A percentile compares a stretch with the other conserved stretches of the same genome.
phyloP scores from a whole-genome alignment of 805 yeast genomes.

The Schwanniomyces pseudopolymorphus region DNA sequence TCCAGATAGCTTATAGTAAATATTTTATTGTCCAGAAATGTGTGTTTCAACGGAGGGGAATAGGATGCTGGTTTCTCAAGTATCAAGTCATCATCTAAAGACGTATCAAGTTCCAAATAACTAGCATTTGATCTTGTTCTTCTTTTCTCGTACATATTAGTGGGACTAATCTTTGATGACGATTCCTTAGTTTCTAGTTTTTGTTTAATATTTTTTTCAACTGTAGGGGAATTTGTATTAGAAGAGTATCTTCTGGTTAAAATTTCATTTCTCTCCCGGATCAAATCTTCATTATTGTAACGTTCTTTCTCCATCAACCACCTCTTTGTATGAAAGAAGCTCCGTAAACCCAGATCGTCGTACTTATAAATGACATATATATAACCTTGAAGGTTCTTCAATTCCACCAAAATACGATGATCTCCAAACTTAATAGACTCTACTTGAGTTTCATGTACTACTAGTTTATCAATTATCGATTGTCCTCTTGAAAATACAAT shows the following conservation, averaged over 20 bases:
- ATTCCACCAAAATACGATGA: slow-evolving; percentile 10
- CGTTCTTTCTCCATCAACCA: slow-evolving; percentile 7
- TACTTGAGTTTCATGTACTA: slow-evolving; percentile 10
- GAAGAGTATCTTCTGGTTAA: neutral
- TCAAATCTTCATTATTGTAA: slow-evolving; percentile 7
- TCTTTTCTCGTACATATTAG: slow-evolving; percentile 2
- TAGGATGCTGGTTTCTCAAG: slow-evolving; percentile 40
- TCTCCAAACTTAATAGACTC: slow-evolving; percentile 9
- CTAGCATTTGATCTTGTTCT: slow-evolving; percentile 3
- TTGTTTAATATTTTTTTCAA: neutral
- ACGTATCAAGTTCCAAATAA: neutral
- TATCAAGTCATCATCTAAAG: neutral
- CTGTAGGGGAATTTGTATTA: neutral
- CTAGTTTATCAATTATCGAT: slow-evolving; percentile 7
- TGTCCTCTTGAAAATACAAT: slow-evolving; percentile 9
- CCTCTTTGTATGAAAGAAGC: slow-evolving; percentile 5
- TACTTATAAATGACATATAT: slow-evolving; percentile 8
- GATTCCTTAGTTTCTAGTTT: neutral
- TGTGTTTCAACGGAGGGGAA: slow-evolving; percentile 45
- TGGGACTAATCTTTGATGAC: neutral
- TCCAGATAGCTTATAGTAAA: slow-evolving; percentile 67
- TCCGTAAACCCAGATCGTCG: slow-evolving; percentile 7
- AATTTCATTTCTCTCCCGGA: slow-evolving; percentile 3
- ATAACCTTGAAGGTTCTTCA: slow-evolving; percentile 8
- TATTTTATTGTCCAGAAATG: slow-evolving; percentile 52